Percentiles rank a stretch among this genome's conserved stretches.
Evolutionary conservation across 2,329 filamentous ascomycete genomes (phyloP).

Genomic region (Albophoma yamanashiensis): DNA sequence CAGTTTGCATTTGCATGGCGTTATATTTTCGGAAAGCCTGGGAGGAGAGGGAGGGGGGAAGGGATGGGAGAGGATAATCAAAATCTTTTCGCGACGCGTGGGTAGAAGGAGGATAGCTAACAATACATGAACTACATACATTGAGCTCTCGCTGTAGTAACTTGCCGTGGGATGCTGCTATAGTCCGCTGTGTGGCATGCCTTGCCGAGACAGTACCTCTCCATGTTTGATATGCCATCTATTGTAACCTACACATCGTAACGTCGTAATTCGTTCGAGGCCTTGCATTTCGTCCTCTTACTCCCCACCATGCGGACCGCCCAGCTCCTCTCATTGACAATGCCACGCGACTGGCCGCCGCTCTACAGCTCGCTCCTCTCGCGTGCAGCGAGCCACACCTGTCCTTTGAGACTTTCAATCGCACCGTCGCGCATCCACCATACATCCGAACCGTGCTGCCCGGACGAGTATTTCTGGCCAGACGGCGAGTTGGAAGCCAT

Average conservation of each 20-base stretch:
- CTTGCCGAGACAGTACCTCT: not conserved
- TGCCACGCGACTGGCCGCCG: not conserved
- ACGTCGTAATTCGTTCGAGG: conserved; percentile 9
- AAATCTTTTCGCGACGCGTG: not conserved
- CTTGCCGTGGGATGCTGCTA: not conserved
- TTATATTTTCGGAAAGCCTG: conserved; percentile 10
- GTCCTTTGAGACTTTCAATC: conserved; percentile 44
- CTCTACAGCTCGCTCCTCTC: conserved; percentile 18
- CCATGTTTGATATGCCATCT: not conserved
- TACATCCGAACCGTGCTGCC: conserved; percentile 17
- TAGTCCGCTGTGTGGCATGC: not conserved
- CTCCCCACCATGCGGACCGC: not conserved
- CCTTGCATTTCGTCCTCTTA: conserved; percentile 1
- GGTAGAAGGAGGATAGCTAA: not conserved
- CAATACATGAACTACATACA: not conserved
- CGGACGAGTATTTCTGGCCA: not conserved
- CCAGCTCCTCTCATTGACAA: not conserved
- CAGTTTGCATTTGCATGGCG: conserved; percentile 29
- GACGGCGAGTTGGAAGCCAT: conserved; percentile 7
- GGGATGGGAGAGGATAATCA: conserved; percentile 3
- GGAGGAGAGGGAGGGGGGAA: conserved; percentile 15
- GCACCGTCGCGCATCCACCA: conserved; percentile 48
- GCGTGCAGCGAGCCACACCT: conserved; percentile 38
- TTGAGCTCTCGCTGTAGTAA: not conserved
- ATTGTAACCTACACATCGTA: not conserved